Conservation (phyloP, 345 rosid species). For the Raphanus sativus region DNA sequence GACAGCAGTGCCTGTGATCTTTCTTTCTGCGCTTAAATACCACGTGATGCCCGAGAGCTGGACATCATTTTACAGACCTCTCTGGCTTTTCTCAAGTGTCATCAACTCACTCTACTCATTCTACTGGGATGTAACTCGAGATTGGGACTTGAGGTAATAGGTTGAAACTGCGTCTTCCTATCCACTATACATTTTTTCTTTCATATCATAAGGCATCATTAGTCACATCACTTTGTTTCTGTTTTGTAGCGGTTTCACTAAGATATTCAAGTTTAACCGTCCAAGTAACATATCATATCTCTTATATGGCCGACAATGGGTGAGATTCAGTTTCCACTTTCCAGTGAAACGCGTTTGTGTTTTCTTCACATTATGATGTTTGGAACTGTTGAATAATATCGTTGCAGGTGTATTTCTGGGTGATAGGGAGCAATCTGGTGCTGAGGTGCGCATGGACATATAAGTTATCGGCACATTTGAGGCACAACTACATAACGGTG, state of each 20-base stretch:
- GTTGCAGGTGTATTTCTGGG: conserved; percentile 86
- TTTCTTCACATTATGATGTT: neutral
- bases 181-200: neutral
- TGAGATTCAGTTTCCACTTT: conserved; percentile 39
- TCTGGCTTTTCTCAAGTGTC: conserved; percentile 90
- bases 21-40: conserved; percentile 92
- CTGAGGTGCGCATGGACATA: conserved; percentile 94
- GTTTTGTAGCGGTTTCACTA: conserved; percentile 66
- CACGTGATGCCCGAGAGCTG: conserved; percentile 77
- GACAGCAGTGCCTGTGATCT: conserved; percentile 94
- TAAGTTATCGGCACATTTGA: conserved; percentile 92
- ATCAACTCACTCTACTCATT: conserved; percentile 90
- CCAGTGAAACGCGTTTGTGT: neutral
- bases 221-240: neutral
- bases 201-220: neutral
- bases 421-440: conserved; percentile 85
- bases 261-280: conserved; percentile 84
- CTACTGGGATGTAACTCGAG: conserved; percentile 97
- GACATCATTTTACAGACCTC: conserved; percentile 79
- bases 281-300: conserved; percentile 55
- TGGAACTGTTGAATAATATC: neutral
- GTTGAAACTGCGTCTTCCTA: neutral
- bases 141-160: conserved; percentile 93
- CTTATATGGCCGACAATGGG: conserved; percentile 82
- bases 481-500: conserved; percentile 80